A percentile compares a stretch with the other conserved stretches of the same genome.
Evolutionary conservation across 352 stramenopile species (phyloP).

Genomic region (Pythium biforme): DNA sequence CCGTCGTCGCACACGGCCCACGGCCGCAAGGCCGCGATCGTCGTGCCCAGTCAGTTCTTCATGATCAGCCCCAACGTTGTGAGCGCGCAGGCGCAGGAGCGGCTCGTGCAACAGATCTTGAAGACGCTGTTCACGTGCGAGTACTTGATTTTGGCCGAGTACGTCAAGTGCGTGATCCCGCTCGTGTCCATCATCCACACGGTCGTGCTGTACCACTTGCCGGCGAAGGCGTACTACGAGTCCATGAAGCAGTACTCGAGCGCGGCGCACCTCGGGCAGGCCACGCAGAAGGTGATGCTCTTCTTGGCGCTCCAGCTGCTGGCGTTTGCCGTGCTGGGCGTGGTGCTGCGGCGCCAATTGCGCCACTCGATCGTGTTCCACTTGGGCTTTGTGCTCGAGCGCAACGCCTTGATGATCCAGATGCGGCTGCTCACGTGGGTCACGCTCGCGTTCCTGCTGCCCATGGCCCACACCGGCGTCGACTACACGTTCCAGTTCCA

Average conservation of each 20-base stretch:
- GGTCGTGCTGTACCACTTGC: constrained; percentile 31
- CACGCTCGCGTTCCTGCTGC: constrained; percentile 30
- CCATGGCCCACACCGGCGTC: constrained; percentile 28
- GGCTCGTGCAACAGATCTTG: constrained; percentile 25
- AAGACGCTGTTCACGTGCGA: constrained; percentile 32
- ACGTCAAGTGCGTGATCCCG: constrained; percentile 37
- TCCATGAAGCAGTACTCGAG: constrained; percentile 18
- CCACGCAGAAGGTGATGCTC: constrained; percentile 19
- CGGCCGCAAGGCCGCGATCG: constrained; percentile 4
- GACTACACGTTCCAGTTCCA: constrained; percentile 35
- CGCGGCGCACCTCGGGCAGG: background rate
- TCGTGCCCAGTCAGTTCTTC: constrained; percentile 10
- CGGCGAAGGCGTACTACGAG: constrained; percentile 36
- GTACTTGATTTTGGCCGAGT: constrained; percentile 40
- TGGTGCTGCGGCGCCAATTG: constrained; percentile 22
- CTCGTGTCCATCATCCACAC: constrained; percentile 32
- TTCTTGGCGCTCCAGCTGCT: constrained; percentile 30
- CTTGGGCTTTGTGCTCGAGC: constrained; percentile 37
- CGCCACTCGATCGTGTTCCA: constrained; percentile 29
- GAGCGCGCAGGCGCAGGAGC: constrained; percentile 18
- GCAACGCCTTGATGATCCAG: constrained; percentile 34
- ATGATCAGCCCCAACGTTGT: constrained; percentile 1
- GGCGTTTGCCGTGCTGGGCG: constrained; percentile 25
- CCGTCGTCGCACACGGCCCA: background rate
- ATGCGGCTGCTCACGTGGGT: constrained; percentile 31